phyloP scores from a whole-genome alignment of 805 yeast genomes.

The Cyberlindnera mississippiensis region DNA sequence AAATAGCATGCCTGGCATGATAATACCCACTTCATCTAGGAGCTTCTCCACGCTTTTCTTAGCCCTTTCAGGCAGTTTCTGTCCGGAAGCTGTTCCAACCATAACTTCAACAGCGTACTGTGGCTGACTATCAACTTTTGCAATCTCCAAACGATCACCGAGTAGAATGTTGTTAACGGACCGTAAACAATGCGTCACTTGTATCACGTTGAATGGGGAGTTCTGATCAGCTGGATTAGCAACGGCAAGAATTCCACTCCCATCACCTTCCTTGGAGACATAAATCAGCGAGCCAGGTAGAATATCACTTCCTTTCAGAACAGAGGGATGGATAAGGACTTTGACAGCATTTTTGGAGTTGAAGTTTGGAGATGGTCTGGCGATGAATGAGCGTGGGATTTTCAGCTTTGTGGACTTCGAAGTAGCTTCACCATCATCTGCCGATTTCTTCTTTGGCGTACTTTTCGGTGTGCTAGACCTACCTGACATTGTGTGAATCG shows the following conservation, averaged over 20 bases:
- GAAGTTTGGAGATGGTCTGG: slow-evolving; percentile 33
- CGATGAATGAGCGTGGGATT: slow-evolving; percentile 36
- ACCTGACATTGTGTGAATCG: slow-evolving; percentile 10
- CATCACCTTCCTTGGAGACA: slow-evolving; percentile 41
- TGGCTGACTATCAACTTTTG: slow-evolving; percentile 48
- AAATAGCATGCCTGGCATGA: slow-evolving; percentile 52
- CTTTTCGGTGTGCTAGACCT: slow-evolving; percentile 23
- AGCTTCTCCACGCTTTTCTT: slow-evolving; percentile 37
- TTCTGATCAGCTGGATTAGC: slow-evolving; percentile 35
- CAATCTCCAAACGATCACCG: slow-evolving; percentile 50
- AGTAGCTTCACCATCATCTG: not conserved
- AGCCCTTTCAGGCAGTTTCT: slow-evolving; percentile 20
- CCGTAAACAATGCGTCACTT: slow-evolving; percentile 46
- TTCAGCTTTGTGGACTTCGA: slow-evolving; percentile 3
- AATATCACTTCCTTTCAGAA: slow-evolving; percentile 45
- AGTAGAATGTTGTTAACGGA: slow-evolving; percentile 38
- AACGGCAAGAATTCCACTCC: slow-evolving; percentile 41
- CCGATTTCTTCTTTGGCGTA: slow-evolving; percentile 7
- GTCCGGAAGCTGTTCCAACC: slow-evolving; percentile 30
- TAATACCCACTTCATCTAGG: slow-evolving; percentile 52
- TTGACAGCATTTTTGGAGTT: slow-evolving; percentile 33
- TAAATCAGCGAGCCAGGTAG: slow-evolving; percentile 42
- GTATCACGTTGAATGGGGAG: slow-evolving; percentile 36
- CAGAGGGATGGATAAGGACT: slow-evolving; percentile 39
- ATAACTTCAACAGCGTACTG: slow-evolving; percentile 35